Conservation (phyloP, 2,329 filamentous ascomycete species). For the Arthrobotrys musiformis region DNA sequence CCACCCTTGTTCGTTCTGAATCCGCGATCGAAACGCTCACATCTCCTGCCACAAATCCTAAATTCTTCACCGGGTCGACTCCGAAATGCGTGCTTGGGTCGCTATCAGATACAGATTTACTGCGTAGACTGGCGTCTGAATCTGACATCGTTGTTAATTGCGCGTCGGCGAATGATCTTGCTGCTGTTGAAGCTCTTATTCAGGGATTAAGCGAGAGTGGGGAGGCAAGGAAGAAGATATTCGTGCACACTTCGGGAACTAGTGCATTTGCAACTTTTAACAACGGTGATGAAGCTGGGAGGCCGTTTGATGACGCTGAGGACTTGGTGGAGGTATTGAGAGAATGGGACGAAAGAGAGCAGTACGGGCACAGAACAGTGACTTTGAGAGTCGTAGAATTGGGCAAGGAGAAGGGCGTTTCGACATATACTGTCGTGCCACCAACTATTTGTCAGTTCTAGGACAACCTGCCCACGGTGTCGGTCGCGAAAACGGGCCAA, state of each 20-base stretch:
- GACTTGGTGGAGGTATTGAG: slow-evolving; percentile 31
- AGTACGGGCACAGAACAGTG: slow-evolving; percentile 42
- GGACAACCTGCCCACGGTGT: neutral
- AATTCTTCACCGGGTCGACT: slow-evolving; percentile 48
- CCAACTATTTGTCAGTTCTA: slow-evolving; percentile 37
- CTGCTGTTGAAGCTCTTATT: slow-evolving; percentile 27
- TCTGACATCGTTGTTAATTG: slow-evolving; percentile 52
- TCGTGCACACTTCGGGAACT: slow-evolving; percentile 44
- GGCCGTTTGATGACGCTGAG: slow-evolving; percentile 22
- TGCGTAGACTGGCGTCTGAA: slow-evolving; percentile 25
- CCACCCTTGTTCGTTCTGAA: slow-evolving; percentile 47
- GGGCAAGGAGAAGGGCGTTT: slow-evolving; percentile 18
- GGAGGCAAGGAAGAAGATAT: slow-evolving; percentile 36
- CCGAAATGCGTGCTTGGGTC: slow-evolving; percentile 34
- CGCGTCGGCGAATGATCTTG: slow-evolving; percentile 38
- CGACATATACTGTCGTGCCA: slow-evolving; percentile 30
- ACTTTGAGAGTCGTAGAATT: slow-evolving; percentile 20
- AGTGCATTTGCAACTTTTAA: slow-evolving; percentile 35
- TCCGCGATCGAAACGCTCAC: slow-evolving; percentile 39
- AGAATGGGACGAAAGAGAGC: slow-evolving; percentile 26
- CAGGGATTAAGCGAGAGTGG: slow-evolving; percentile 10
- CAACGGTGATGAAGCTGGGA: slow-evolving; percentile 24
- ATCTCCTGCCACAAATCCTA: slow-evolving; percentile 39
- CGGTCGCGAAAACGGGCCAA: too few relatives aligned
- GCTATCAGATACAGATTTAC: slow-evolving; percentile 23